phyloP scores from a whole-genome alignment of 495 filamentous ascomycete species.

The Annulohypoxylon bovei region DNA sequence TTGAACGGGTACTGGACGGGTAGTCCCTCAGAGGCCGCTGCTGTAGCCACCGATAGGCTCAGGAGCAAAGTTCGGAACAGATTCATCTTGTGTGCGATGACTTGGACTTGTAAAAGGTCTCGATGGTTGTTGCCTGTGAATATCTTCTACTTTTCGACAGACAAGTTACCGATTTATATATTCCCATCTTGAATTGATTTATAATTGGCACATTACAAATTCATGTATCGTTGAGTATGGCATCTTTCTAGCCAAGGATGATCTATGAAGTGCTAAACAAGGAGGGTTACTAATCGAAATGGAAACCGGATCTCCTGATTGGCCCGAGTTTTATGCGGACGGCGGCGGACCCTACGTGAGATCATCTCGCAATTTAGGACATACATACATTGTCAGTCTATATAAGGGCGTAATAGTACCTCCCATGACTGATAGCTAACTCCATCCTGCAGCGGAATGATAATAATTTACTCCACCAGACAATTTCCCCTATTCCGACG shows the following conservation, averaged over 20 bases:
- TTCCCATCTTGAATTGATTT: not conserved
- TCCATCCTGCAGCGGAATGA: not conserved
- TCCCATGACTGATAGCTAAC: not conserved
- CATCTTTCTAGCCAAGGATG: not conserved
- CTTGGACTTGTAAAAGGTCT: not conserved
- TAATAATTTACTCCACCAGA: not conserved
- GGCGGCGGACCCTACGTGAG: not conserved
- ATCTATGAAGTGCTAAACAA: not conserved
- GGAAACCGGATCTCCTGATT: not conserved
- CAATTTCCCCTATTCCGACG: not conserved
- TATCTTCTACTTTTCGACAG: not conserved
- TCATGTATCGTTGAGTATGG: not conserved
- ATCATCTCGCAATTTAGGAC: not conserved
- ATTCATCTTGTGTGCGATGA: not conserved
- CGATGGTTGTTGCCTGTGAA: not conserved
- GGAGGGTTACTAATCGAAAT: not conserved
- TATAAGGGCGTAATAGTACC: not conserved
- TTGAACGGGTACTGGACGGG: conserved; percentile 22
- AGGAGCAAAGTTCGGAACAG: not conserved
- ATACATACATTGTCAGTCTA: not conserved
- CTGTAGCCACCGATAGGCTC: not conserved
- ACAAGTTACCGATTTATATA: not conserved
- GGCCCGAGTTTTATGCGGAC: not conserved
- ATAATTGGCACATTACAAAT: conserved; percentile 18
- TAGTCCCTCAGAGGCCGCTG: not conserved